phyloP scores from a whole-genome alignment of 1,284 basidiomycete species.

The Kwoniella shivajii region DNA sequence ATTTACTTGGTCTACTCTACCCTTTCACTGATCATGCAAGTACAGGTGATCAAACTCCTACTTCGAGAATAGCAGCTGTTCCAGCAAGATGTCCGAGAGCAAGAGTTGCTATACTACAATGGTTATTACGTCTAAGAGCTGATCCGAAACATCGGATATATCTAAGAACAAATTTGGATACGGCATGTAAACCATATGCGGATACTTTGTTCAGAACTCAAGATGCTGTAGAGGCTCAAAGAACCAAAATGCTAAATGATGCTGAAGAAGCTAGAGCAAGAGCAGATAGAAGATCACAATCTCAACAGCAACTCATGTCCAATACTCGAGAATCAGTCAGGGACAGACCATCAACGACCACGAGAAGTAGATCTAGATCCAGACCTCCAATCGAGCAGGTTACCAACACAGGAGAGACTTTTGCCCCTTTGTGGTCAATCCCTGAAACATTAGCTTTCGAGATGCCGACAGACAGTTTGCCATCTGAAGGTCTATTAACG shows the following conservation, averaged over 20 bases:
- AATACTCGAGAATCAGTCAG: conserved; percentile 22
- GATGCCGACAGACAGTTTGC: conserved; percentile 64
- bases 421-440: conserved; percentile 71
- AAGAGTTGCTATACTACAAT: conserved; percentile 76
- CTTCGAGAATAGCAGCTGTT: conserved; percentile 28
- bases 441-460: conserved; percentile 76
- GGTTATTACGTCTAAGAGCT: conserved; percentile 83
- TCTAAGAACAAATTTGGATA: conserved; percentile 59
- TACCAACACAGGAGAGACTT: conserved; percentile 31
- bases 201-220: conserved; percentile 50
- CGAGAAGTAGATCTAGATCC: conserved; percentile 70
- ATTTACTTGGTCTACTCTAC: conserved; percentile 55
- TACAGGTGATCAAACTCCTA: conserved; percentile 24
- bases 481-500: conserved; percentile 72
- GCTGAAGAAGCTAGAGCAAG: conserved; percentile 34
- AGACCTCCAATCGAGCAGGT: conserved; percentile 55
- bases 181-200: conserved; percentile 48
- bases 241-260: conserved; percentile 23
- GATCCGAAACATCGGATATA: conserved; percentile 89
- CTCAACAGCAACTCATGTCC: neutral
- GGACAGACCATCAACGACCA: conserved; percentile 32
- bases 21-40: conserved; percentile 33
- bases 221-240: conserved; percentile 44
- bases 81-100: conserved; percentile 62
- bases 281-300: conserved; percentile 13